Conservation (phyloP, 2,329 filamentous ascomycete genomes). For the Incumbomyces delicatus region DNA sequence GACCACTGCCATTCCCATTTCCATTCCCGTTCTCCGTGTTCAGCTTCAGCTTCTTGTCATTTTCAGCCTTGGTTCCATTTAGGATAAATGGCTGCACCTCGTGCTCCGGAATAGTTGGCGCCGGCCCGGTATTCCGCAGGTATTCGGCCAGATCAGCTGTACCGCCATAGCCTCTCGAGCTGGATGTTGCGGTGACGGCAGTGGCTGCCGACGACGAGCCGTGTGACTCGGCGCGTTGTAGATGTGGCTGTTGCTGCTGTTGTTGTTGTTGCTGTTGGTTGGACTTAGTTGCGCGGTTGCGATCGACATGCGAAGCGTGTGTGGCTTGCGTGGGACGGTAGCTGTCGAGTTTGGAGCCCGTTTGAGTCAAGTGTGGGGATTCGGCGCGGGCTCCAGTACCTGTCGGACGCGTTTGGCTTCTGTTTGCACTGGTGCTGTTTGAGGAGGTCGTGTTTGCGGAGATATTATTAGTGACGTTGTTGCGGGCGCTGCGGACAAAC, state of each 20-base stretch:
- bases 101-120: conserved; percentile 23
- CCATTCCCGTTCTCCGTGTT: too few relatives aligned
- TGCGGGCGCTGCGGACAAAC: conserved; percentile 12
- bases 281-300: conserved; percentile 24
- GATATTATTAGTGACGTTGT: conserved; percentile 6
- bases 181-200: background rate
- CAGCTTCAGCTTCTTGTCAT: conserved; percentile 13
- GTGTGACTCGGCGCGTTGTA: conserved; percentile 1
- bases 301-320: conserved; percentile 30
- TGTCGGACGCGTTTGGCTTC: background rate
- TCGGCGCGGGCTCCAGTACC: conserved; percentile 14
- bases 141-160: conserved; percentile 66
- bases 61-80: background rate
- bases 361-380: conserved; percentile 19
- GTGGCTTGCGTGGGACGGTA: conserved; percentile 24
- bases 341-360: conserved; percentile 25
- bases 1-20: background rate
- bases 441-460: conserved; percentile 1
- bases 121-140: conserved; percentile 58
- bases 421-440: background rate
- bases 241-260: conserved; percentile 4
- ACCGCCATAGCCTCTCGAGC: background rate
- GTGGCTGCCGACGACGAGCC: background rate
- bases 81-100: conserved; percentile 11
- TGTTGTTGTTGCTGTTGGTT: conserved; percentile 11